Evolutionary conservation across 805 yeast species (phyloP).

Genomic region (Wickerhamomyces silvicola): DNA sequence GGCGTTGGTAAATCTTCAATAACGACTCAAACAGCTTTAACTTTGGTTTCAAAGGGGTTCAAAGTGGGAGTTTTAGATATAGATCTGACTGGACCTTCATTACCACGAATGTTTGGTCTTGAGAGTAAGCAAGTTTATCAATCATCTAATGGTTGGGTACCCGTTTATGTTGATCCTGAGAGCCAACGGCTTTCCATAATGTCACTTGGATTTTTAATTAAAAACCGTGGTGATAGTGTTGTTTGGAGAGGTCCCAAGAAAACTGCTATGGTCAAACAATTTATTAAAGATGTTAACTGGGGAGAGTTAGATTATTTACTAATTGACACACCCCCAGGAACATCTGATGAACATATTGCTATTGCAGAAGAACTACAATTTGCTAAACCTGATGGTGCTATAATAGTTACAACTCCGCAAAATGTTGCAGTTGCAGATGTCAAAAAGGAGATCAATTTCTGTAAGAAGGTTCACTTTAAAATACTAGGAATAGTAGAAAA

Average conservation of each 20-base stretch:
- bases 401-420: slow-evolving; percentile 95
- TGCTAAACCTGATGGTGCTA: slow-evolving; percentile 82
- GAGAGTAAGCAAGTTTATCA: slow-evolving; percentile 79
- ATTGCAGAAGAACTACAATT: slow-evolving; percentile 82
- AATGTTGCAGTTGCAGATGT: slow-evolving; percentile 91
- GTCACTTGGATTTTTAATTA: slow-evolving; percentile 83
- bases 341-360: slow-evolving; percentile 96
- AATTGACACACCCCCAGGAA: slow-evolving; percentile 98
- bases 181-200: too few relatives aligned
- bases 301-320: slow-evolving; percentile 68
- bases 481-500: slow-evolving; percentile 88
- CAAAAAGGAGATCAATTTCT: slow-evolving; percentile 86
- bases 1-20: slow-evolving; percentile 97
- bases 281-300: slow-evolving; percentile 88
- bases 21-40: slow-evolving; percentile 88
- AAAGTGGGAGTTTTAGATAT: slow-evolving; percentile 94
- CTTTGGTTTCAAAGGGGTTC: slow-evolving; percentile 61
- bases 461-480: slow-evolving; percentile 74
- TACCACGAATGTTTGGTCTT: slow-evolving; percentile 93
- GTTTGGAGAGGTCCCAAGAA: slow-evolving; percentile 99
- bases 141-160: slow-evolving; percentile 84
- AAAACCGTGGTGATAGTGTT: slow-evolving; percentile 80
- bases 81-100: slow-evolving; percentile 93
- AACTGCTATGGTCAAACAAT: slow-evolving; percentile 95
- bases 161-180: slow-evolving; percentile 52